Percentiles rank a stretch among this genome's conserved stretches.
Evolutionary conservation across 352 stramenopile genomes (phyloP).

Genomic region (Phytophthora cryptogea): DNA sequence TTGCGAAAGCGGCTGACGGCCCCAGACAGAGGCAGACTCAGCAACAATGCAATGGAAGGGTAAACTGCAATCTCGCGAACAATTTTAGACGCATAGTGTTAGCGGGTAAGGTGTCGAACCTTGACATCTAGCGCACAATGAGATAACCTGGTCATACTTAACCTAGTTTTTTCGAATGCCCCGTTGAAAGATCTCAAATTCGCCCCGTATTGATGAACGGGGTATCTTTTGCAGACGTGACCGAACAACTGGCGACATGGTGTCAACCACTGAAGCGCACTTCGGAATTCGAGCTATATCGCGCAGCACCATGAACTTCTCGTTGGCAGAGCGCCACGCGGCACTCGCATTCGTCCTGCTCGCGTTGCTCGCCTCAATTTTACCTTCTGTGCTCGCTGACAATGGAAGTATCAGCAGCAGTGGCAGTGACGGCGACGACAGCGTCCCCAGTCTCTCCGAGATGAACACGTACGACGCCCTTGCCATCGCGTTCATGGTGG

Average conservation of each 20-base stretch:
- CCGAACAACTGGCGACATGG: not conserved
- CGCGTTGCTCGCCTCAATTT: conserved; percentile 3
- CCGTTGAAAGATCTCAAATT: no score
- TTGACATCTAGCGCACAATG: no score
- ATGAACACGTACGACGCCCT: conserved; percentile 49
- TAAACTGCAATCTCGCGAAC: no score
- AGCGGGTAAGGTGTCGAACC: no score
- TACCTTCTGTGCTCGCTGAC: not conserved
- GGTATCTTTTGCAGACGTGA: not conserved
- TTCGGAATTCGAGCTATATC: conserved; percentile 13
- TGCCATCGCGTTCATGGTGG: conserved; percentile 52
- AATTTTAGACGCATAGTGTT: no score
- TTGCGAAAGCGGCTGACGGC: no score
- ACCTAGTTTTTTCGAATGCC: no score
- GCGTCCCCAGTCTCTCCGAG: conserved; percentile 35
- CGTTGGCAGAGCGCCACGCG: not conserved
- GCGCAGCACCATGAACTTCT: conserved; percentile 10
- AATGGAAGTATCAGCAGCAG: not conserved
- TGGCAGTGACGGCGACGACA: conserved; percentile 24
- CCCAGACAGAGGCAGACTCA: no score
- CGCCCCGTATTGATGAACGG: no score
- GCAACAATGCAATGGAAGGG: no score
- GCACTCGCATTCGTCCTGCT: conserved; percentile 16
- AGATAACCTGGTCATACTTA: no score
- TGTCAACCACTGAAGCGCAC: conserved; percentile 3